Percentiles rank a stretch among this genome's conserved stretches.
These are phyloP conservation scores for Trebouxiophyceae sp. DNA, from an alignment of 163 green algal genomes.

Conservation along the genomic window DNA sequence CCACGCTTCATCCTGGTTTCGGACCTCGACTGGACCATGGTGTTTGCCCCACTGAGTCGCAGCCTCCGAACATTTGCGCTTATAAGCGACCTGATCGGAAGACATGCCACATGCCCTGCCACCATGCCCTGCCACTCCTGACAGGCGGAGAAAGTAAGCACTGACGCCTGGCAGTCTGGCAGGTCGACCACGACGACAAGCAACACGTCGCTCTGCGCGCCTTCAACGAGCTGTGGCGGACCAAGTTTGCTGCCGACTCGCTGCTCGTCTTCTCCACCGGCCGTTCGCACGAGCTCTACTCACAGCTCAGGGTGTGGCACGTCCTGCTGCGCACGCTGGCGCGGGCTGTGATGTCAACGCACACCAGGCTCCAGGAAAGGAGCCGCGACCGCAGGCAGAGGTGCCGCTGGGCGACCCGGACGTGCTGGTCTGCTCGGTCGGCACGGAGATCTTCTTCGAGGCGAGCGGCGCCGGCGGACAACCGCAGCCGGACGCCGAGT, in stretches of 20 bases:
- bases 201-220: constrained; percentile 54
- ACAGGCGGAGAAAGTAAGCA: no score
- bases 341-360: neutral
- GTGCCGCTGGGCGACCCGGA: constrained; percentile 72
- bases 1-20: constrained; percentile 70
- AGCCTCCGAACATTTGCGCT: neutral
- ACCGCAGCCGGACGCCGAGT: constrained; percentile 53
- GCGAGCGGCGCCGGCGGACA: constrained; percentile 1
- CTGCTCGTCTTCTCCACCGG: constrained; percentile 89
- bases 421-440: constrained; percentile 93
- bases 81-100: neutral
- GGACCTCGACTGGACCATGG: constrained; percentile 94
- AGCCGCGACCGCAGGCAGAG: constrained; percentile 38
- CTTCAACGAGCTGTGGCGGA: constrained; percentile 76
- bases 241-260: constrained; percentile 50
- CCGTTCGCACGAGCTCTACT: constrained; percentile 73
- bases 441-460: constrained; percentile 81
- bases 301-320: constrained; percentile 55
- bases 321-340: neutral
- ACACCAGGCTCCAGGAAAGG: neutral
- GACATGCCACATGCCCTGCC: no score
- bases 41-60: neutral
- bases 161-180: no score
- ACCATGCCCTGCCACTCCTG: no score
- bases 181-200: constrained; percentile 86